Percentiles rank a stretch among this genome's conserved stretches.
Conservation (phyloP, 2,329 filamentous ascomycete genomes). For the Xylariaceae sp. region DNA sequence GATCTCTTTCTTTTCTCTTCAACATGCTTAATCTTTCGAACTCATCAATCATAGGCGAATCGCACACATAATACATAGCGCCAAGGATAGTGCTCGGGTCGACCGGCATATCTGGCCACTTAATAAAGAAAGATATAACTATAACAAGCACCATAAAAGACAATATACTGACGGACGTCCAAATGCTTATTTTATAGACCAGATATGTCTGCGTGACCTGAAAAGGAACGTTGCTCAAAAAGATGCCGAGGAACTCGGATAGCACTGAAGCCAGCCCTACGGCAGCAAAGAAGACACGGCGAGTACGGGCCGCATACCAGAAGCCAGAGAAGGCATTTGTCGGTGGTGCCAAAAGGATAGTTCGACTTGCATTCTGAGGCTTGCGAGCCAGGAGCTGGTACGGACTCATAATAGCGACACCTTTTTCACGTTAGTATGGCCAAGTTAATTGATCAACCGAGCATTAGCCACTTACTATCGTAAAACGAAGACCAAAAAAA, state of each 20-base stretch:
- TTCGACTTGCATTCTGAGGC: slow-evolving; percentile 2
- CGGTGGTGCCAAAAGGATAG: slow-evolving; percentile 13
- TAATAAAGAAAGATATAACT: slow-evolving; percentile 42
- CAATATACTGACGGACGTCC: slow-evolving; percentile 44
- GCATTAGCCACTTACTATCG: slow-evolving; percentile 46
- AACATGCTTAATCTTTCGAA: slow-evolving; percentile 17
- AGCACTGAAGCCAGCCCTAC: slow-evolving; percentile 18
- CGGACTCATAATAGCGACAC: slow-evolving; percentile 46
- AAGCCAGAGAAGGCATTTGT: slow-evolving; percentile 24
- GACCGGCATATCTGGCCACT: slow-evolving; percentile 47
- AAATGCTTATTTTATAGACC: slow-evolving; percentile 43
- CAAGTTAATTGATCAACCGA: too few species aligned
- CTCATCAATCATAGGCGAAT: background rate
- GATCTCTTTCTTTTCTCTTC: slow-evolving; percentile 16
- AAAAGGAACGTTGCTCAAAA: slow-evolving; percentile 49
- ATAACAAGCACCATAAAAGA: slow-evolving; percentile 47
- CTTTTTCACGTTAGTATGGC: slow-evolving; percentile 30
- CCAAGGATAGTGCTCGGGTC: slow-evolving; percentile 46
- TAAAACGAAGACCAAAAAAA: slow-evolving; percentile 49
- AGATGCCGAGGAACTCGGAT: slow-evolving; percentile 35
- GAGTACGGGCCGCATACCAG: slow-evolving; percentile 12
- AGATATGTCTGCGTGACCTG: slow-evolving; percentile 45
- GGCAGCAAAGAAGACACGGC: slow-evolving; percentile 8
- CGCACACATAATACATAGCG: slow-evolving; percentile 44
- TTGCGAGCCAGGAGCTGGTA: slow-evolving; percentile 44